phyloP scores from a whole-genome alignment of 2,329 filamentous ascomycete species.

The Aotearoamyces nothofagi region DNA sequence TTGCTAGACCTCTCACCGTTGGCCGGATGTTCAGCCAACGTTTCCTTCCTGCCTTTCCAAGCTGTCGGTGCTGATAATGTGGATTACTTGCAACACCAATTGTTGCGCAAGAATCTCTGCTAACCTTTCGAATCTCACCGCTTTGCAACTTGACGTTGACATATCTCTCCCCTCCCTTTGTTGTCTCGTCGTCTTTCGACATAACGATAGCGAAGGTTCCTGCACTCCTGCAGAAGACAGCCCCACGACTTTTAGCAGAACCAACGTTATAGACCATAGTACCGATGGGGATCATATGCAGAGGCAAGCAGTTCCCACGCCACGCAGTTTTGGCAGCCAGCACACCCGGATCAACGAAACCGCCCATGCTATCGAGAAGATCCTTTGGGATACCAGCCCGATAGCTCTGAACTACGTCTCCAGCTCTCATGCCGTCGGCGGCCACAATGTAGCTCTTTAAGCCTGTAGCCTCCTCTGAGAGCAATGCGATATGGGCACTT shows the following conservation, averaged over 20 bases:
- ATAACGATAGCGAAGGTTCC: conserved; percentile 84
- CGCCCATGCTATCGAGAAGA: conserved; percentile 82
- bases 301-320: conserved; percentile 83
- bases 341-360: conserved; percentile 85
- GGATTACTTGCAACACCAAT: conserved; percentile 90
- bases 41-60: conserved; percentile 89
- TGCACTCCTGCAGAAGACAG: conserved; percentile 87
- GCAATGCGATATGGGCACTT: conserved; percentile 80
- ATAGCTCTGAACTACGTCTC: conserved; percentile 87
- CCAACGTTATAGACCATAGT: conserved; percentile 86
- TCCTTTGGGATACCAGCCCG: conserved; percentile 76
- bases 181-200: conserved; percentile 69
- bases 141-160: conserved; percentile 81
- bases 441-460: conserved; percentile 84
- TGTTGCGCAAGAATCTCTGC: conserved; percentile 85
- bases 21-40: conserved; percentile 90
- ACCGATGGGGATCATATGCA: conserved; percentile 94
- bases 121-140: conserved; percentile 79
- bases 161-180: conserved; percentile 51
- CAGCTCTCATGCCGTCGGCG: conserved; percentile 84
- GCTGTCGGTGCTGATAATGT: conserved; percentile 74
- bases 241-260: conserved; percentile 54
- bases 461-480: conserved; percentile 60
- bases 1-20: conserved; percentile 91
- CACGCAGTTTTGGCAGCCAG: conserved; percentile 88